These are phyloP conservation scores for Auriscalpium vulgare DNA, from an alignment of 768 basidiomycete species.

Conservation along the genomic window DNA sequence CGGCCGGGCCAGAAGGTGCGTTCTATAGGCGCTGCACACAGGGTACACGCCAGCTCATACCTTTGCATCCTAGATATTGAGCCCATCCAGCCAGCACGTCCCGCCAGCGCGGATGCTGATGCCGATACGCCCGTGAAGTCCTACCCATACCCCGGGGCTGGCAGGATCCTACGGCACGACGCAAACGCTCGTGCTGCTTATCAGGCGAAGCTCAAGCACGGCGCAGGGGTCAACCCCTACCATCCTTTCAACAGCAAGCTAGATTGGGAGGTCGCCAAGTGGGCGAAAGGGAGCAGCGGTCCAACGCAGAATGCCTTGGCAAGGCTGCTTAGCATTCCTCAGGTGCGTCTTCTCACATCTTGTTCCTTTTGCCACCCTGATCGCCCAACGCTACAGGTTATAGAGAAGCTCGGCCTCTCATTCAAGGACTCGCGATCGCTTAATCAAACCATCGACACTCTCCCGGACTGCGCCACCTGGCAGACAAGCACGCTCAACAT, in stretches of 20 bases:
- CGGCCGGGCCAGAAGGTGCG: too few relatives aligned
- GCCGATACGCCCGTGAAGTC: too few relatives aligned
- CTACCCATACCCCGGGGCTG: not conserved
- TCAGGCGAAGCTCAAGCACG: not conserved
- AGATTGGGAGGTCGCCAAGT: constrained; percentile 14
- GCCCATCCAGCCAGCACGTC: too few relatives aligned
- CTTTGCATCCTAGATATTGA: too few relatives aligned
- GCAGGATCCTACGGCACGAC: not conserved
- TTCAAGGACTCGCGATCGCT: not conserved
- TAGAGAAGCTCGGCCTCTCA: constrained; percentile 2
- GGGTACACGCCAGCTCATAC: too few relatives aligned
- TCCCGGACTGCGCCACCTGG: not conserved
- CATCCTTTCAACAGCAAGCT: constrained; percentile 5
- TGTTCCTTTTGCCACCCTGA: not conserved
- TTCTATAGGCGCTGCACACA: too few relatives aligned
- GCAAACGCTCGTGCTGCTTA: not conserved
- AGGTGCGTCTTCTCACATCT: constrained; percentile 1
- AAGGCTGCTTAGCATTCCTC: constrained; percentile 7
- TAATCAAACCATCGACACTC: not conserved
- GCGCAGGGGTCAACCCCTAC: not conserved
- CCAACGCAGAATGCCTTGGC: constrained; percentile 9
- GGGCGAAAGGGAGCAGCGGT: constrained; percentile 12
- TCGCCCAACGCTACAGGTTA: not conserved
- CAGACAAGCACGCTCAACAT: not conserved
- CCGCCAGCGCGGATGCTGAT: too few relatives aligned